These are phyloP conservation scores for Flaveria trinervia DNA, from an alignment of 129 eudicot species.

Conservation along the genomic window DNA sequence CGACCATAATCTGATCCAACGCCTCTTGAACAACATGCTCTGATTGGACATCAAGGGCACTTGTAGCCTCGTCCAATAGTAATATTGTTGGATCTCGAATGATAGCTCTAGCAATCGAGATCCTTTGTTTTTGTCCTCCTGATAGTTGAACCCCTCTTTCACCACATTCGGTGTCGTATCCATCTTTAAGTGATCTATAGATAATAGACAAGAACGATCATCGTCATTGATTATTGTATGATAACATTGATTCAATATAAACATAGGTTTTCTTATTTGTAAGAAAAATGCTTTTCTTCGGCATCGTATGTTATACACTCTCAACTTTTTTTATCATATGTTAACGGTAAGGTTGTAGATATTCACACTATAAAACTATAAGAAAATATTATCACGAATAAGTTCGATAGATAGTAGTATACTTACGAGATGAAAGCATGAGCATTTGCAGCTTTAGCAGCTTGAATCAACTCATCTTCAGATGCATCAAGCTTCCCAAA, in stretches of 20 bases:
- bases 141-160: conserved; percentile 90
- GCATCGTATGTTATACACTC: no score
- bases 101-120: conserved; percentile 84
- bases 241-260: no score
- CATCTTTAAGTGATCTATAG: conserved; percentile 70
- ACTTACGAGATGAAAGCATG: conserved; percentile 92
- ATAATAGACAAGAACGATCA: background rate
- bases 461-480: conserved; percentile 75
- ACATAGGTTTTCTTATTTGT: no score
- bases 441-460: conserved; percentile 91
- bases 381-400: no score
- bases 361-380: no score
- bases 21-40: conserved; percentile 91
- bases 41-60: conserved; percentile 84
- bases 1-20: conserved; percentile 78
- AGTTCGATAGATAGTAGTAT: no score
- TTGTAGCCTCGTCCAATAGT: conserved; percentile 84
- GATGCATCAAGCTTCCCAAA: conserved; percentile 81
- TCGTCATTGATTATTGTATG: no score
- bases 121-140: conserved; percentile 91
- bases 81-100: conserved; percentile 62
- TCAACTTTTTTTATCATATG: no score
- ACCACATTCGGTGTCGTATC: conserved; percentile 87
- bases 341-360: no score
- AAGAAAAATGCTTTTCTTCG: no score